Base-by-base conservation (phyloP, 2,329 filamentous ascomycete species). In the Graphilbum ipis-grandicollis region DNA sequence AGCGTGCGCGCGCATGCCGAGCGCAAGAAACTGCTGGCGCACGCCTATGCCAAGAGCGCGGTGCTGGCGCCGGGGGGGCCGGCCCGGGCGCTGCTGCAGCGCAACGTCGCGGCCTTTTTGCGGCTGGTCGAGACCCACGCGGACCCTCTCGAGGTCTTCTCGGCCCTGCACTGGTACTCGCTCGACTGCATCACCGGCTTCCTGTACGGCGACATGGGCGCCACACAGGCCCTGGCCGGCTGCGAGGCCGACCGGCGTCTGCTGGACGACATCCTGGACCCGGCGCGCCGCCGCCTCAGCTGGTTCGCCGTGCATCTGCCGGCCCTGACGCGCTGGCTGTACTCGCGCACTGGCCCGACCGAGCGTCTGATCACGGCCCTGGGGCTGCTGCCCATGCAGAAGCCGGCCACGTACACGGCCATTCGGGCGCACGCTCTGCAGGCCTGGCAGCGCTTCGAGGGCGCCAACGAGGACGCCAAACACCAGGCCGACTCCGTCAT, bases 151-250 rank as follows among this genome's bases (percentile, higher is more conserved):
- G 62, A 69, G 41, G 61, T 65, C 22, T 68, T 68, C 42, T 46
- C 47, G 2, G 63, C 53, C 35, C 48, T 70, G 18, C 66, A 70
- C 47, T 70, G 63, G 46, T 70, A 62, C 47, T 61, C 62, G 10
- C 51, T 71, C 12, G 65, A 71, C 46, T 58, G 52, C 35, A 68
- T 70, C 41, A 67, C 65, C 0, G 53, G 56, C 5, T 68, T 70
- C 34, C 46, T 70, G 0, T 70, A 68, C 39, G 65, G 65, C 10
- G 31, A 35, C 2, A 44, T 48, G 2, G 65, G 63, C 3, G 57
- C 51, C 3, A 69, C 65, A 0, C 47, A 48, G 23, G 59, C 63
- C 1, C 43, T 68, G 9, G 43, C 44, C 13, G 63, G 63, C 1
- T 48, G 50, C 18, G 29, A 45, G 13, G 34, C 38, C 12, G 54